These are phyloP conservation scores for Fomitopsis pulvina DNA, from an alignment of 768 basidiomycete genomes.

Conservation along the genomic window DNA sequence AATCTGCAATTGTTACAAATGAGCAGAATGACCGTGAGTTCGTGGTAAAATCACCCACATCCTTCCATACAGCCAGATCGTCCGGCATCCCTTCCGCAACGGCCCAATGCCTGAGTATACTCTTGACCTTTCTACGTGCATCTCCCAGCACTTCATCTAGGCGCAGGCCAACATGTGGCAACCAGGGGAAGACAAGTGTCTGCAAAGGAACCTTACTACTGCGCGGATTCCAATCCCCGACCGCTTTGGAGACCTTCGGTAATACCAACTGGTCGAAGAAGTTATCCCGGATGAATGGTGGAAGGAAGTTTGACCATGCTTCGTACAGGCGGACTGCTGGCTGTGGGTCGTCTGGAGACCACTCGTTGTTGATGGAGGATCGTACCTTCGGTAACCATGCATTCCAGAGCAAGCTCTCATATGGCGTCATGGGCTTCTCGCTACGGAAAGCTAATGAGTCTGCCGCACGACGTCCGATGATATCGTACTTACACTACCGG, in stretches of 20 bases:
- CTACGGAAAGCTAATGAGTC: conserved; percentile 22
- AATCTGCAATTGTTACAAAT: conserved; percentile 36
- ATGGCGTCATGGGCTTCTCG: conserved; percentile 82
- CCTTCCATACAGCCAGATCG: conserved; percentile 79
- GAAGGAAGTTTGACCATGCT: conserved; percentile 82
- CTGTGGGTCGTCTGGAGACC: conserved; percentile 67
- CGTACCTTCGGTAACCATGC: conserved; percentile 95
- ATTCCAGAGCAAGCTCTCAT: conserved; percentile 91
- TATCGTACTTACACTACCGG: conserved; percentile 32
- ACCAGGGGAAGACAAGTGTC: conserved; percentile 90
- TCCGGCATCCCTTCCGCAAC: conserved; percentile 64
- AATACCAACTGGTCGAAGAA: conserved; percentile 92
- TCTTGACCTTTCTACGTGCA: conserved; percentile 80
- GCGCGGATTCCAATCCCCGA: conserved; percentile 77
- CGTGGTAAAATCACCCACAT: conserved; percentile 40
- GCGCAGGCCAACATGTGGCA: conserved; percentile 79
- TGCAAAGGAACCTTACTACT: conserved; percentile 57
- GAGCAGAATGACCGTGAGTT: not conserved
- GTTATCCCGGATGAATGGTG: conserved; percentile 89
- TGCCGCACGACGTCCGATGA: not conserved
- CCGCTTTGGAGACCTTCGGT: conserved; percentile 82
- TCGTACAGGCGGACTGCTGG: conserved; percentile 82
- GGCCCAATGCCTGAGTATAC: conserved; percentile 68
- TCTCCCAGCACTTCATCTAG: conserved; percentile 84
- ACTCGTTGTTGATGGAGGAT: conserved; percentile 91